Percentiles rank a stretch among this genome's conserved stretches.
These are phyloP conservation scores for Talaromyces rugulosus DNA, from an alignment of 2,329 filamentous ascomycete genomes.

Conservation along the genomic window DNA sequence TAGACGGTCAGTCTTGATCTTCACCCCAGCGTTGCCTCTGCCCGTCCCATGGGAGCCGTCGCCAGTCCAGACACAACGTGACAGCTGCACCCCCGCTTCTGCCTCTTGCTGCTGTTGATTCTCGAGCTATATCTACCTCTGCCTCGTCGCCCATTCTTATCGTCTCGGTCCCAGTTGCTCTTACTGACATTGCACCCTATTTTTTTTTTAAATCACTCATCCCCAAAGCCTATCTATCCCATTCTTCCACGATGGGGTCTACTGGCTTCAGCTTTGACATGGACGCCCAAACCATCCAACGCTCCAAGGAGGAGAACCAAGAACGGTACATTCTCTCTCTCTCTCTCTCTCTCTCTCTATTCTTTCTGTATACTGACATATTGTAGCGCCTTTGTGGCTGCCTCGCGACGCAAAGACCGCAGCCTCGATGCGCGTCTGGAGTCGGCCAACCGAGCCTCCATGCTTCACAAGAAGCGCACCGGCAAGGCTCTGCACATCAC, in stretches of 20 bases:
- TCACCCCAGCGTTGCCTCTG: not conserved
- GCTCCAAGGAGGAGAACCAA: slow-evolving; percentile 43
- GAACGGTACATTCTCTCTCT: slow-evolving; percentile 32
- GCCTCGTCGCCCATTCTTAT: not conserved
- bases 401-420: slow-evolving; percentile 79
- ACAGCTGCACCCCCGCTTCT: not conserved
- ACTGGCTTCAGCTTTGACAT: slow-evolving; percentile 4
- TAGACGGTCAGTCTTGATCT: not conserved
- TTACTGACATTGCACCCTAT: no score
- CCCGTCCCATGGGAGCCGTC: not conserved
- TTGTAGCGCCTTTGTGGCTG: slow-evolving; percentile 79
- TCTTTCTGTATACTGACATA: slow-evolving; percentile 14
- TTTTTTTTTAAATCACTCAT: no score
- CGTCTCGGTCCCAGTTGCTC: not conserved
- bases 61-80: not conserved
- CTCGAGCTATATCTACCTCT: not conserved
- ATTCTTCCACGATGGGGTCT: slow-evolving; percentile 2
- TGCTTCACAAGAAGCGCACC: slow-evolving; percentile 83
- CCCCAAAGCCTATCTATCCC: not conserved
- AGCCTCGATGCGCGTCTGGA: slow-evolving; percentile 83
- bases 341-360: not conserved
- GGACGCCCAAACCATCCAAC: slow-evolving; percentile 29
- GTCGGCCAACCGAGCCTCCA: slow-evolving; percentile 82
- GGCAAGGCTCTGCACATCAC: slow-evolving; percentile 77
- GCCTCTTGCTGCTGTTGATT: not conserved